Percentiles rank a stretch among this genome's conserved stretches.
Evolutionary conservation across 164 flowering plant genomes (phyloP).

Genomic region (Magnolia sinica): DNA sequence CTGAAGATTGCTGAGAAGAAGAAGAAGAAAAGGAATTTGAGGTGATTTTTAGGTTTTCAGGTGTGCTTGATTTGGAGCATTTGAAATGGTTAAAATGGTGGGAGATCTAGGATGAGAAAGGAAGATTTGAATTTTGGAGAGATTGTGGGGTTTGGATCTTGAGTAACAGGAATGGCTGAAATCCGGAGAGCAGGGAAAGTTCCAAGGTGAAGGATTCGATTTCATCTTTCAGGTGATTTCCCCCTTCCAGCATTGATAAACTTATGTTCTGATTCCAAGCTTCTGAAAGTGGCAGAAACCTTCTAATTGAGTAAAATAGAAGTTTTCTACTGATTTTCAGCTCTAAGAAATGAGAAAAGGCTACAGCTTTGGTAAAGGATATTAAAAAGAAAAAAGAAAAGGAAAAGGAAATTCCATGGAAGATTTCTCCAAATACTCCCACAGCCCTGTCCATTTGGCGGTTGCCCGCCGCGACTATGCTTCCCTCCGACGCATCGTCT

Average conservation of each 20-base stretch:
- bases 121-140: neutral
- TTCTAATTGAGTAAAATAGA: neutral
- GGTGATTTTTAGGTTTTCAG: neutral
- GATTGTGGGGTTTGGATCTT: neutral
- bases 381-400: neutral
- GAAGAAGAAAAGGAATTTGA: neutral
- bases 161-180: neutral
- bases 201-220: neutral
- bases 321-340: neutral
- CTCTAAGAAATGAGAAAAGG: neutral
- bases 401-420: slow-evolving; percentile 43
- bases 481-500: slow-evolving; percentile 50
- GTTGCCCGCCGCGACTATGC: slow-evolving; percentile 68
- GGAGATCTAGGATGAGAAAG: neutral
- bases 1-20: neutral
- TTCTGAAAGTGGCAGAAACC: neutral
- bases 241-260: neutral
- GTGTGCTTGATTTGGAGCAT: neutral
- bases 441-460: slow-evolving; percentile 83
- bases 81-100: neutral
- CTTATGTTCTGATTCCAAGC: neutral
- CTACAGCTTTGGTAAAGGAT: neutral
- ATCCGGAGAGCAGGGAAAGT: neutral
- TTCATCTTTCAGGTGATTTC: neutral
- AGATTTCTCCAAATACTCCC: slow-evolving; percentile 69